A percentile compares a stretch with the other conserved stretches of the same genome.
Conservation (phyloP, 2,329 filamentous ascomycete species). For the Calonectria hawksworthii region DNA sequence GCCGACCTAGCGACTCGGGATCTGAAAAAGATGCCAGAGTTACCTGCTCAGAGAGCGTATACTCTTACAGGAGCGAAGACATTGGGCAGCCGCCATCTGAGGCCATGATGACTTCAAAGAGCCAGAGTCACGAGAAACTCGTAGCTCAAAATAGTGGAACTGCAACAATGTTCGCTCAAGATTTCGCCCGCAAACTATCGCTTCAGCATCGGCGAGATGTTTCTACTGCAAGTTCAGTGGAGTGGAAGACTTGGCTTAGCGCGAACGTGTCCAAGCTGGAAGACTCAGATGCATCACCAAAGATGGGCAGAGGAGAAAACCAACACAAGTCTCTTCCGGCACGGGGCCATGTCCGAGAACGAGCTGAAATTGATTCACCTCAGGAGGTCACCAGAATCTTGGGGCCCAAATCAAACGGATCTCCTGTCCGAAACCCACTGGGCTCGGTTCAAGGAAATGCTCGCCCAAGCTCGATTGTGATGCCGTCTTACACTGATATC, state of each 20-base stretch:
- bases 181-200: slow-evolving; percentile 34
- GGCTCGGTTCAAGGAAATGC: slow-evolving; percentile 28
- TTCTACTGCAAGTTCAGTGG: slow-evolving; percentile 62
- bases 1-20: slow-evolving; percentile 55
- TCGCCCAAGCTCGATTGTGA: neutral
- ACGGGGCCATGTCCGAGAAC: slow-evolving; percentile 62
- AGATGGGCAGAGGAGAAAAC: slow-evolving; percentile 25
- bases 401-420: neutral
- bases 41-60: slow-evolving; percentile 64
- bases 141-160: slow-evolving; percentile 19
- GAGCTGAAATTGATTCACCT: slow-evolving; percentile 62
- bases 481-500: neutral
- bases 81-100: slow-evolving; percentile 19
- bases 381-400: slow-evolving; percentile 22
- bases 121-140: neutral
- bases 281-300: slow-evolving; percentile 28
- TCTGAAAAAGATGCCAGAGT: slow-evolving; percentile 56
- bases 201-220: slow-evolving; percentile 51
- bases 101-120: no score
- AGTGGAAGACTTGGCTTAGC: slow-evolving; percentile 70
- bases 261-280: slow-evolving; percentile 65
- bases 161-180: slow-evolving; percentile 20
- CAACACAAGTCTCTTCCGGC: slow-evolving; percentile 17
- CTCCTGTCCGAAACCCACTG: slow-evolving; percentile 29
- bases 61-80: slow-evolving; percentile 54